Conservation (phyloP, 306 rosid species). For the Oxytropis ochrocephala region DNA sequence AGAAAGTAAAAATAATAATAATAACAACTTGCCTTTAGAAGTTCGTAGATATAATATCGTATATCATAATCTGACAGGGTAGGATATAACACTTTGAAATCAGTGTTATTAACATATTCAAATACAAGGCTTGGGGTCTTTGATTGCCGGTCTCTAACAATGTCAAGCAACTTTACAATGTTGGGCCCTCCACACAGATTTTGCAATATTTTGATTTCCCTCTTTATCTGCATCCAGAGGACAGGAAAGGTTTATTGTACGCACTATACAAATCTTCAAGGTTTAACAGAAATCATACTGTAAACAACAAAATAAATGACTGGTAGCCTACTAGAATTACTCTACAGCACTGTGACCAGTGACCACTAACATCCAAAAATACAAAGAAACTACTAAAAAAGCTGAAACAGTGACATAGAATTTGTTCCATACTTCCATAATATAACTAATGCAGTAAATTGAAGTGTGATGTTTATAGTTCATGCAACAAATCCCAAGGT, state of each 20-base stretch:
- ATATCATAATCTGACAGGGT: constrained; percentile 64
- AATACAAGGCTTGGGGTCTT: constrained; percentile 49
- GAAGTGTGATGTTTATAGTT: neutral
- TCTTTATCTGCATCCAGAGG: constrained; percentile 55
- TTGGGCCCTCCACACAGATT: constrained; percentile 75
- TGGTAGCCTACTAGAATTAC: neutral
- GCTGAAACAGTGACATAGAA: neutral
- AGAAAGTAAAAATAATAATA: neutral
- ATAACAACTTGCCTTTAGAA: constrained; percentile 51
- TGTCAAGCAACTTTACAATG: constrained; percentile 71
- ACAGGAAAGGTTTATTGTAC: neutral
- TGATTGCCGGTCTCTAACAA: constrained; percentile 81
- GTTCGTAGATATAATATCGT: constrained; percentile 64
- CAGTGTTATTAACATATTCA: constrained; percentile 59
- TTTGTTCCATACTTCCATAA: neutral
- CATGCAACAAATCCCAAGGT: neutral
- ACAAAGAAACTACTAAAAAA: neutral
- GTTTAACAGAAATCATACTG: neutral
- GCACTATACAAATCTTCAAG: neutral
- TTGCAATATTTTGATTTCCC: constrained; percentile 40
- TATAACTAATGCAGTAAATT: neutral
- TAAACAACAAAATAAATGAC: neutral
- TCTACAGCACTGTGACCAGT: neutral
- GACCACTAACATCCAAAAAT: neutral
- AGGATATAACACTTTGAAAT: constrained; percentile 76